Percentiles rank a stretch among this genome's conserved stretches.
Evolutionary conservation across 2,329 filamentous ascomycete genomes (phyloP).

Genomic region (Fusarium sp.): DNA sequence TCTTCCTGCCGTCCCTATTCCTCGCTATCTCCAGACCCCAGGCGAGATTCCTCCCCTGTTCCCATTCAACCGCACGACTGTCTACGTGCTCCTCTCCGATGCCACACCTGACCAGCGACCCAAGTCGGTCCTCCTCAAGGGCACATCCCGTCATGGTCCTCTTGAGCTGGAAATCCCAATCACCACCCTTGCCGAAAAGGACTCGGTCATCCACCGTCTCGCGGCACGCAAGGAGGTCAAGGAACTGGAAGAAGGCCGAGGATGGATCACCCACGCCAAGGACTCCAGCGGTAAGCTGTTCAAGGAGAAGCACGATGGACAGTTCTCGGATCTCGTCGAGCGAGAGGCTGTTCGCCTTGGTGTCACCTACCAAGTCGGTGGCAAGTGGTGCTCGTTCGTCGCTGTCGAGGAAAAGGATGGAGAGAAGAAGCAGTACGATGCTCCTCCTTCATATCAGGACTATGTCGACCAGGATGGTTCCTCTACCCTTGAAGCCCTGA

Average conservation of each 20-base stretch:
- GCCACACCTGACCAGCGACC: conserved; percentile 54
- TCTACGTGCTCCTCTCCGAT: conserved; percentile 74
- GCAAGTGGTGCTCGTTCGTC: conserved; percentile 80
- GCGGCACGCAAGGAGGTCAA: conserved; percentile 75
- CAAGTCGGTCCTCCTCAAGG: conserved; percentile 69
- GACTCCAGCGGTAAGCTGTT: conserved; percentile 57
- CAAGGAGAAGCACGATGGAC: conserved; percentile 59
- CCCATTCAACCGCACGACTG: conserved; percentile 72
- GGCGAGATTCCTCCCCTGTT: conserved; percentile 73
- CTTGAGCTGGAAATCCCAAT: conserved; percentile 75
- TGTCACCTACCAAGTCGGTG: conserved; percentile 73
- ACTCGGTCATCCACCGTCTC: conserved; percentile 75
- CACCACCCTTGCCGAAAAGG: conserved; percentile 56
- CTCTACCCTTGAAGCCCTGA: not conserved
- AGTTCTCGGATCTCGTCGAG: conserved; percentile 71
- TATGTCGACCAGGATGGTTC: not conserved
- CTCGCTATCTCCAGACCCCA: conserved; percentile 74
- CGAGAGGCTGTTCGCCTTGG: conserved; percentile 75
- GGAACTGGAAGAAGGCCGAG: conserved; percentile 77
- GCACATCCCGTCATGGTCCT: conserved; percentile 67
- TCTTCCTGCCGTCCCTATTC: conserved; percentile 64
- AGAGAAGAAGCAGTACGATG: not conserved
- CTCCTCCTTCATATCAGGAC: not conserved
- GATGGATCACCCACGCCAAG: conserved; percentile 70
- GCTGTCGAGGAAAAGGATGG: conserved; percentile 64